Base-by-base conservation (phyloP, 768 basidiomycete genomes). In the Boletus reticuloceps region DNA sequence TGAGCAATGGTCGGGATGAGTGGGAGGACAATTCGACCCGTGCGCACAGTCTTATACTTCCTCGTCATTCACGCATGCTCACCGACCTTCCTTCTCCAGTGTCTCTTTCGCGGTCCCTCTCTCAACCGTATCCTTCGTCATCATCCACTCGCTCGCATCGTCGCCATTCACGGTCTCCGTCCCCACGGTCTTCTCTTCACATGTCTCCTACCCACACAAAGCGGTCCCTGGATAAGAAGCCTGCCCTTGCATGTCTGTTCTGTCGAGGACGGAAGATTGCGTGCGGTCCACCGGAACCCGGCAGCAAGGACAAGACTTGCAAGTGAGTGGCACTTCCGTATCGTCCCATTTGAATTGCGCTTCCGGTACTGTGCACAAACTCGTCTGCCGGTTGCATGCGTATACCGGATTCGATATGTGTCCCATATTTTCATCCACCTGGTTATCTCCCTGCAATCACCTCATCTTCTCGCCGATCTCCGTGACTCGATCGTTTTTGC, bases 241-340 rank as follows among this genome's bases (percentile, higher is more conserved):
- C 85, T 16, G 77, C 80, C 4, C 72, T 86, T 2, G 85, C 85
- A 1, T 86, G 85, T 58, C 71, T 84, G 7, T 86, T 86, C 62
- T 86, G 85, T 63, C 75, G 85, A 39, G 83, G 83, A 6, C 75
- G 85, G 40, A 86, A 86, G 71, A 87, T 87, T 47, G 85, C 85
- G 10, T 87, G 85, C 56, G 85, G 85, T 0, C 79, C 84, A 12
- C 82, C 84, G 3, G 60, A 75, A 13, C 75, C 79, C 1, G 80
- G 77, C 10, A 82, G 79, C 58, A 72, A 73, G 47, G 81, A 82
- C 58, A 77, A 77, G 56, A 82, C 83, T 0, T 87, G 85, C 84
- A 85, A 85, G 85, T 85, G 60, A 76, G 85, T 79, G 38, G 19
- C 25, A 37, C 45, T 39, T 53, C 31, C 54, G 20, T 52, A 45